Evolutionary conservation across 306 rosid genomes (phyloP), one percentile per base, ranked within the genome.

Genomic region (Chamaecrista fasciculata): DNA sequence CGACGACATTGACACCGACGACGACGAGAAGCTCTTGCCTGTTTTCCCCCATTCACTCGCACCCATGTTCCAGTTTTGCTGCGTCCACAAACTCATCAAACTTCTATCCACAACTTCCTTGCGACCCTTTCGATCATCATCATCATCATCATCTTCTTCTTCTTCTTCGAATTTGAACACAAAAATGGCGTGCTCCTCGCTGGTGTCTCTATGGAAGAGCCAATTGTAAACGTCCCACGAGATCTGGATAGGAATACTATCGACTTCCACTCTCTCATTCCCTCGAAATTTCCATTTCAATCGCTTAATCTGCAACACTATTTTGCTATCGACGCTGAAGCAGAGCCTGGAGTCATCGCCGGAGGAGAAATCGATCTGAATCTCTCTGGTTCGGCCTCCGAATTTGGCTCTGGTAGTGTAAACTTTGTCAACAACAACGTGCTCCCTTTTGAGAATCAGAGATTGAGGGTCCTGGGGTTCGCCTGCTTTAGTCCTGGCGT

Each of bases 221-320:
- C 96, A 94, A 36, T 91, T 91, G 71, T 86, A 91, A 0, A 91
- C 92, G 63, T 94, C 99, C 99, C 99, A 94, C 0, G 93, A 94
- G 74, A 94, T 83, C 49, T 89, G 96, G 18, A 94, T 74, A 12
- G 76, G 69, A 1, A 84, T 83, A 1, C 99, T 97, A 31, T 70
- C 80, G 0, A 94, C 76, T 51, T 79, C 84, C 5, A 90, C 80
- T 4, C 85, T 75, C 71, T 94, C 95, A 37, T 84, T 94, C 0
- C 98, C 98, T 28, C 97, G 70, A 29, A 94, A 94, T 33, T 94
- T 94, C 98, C 86, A 81, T 18, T 74, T 78, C 60, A 81, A 19
- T 1, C 78, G 56, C 79, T 74, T 77, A 26, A 77, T 74, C 72
- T 74, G 78, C 19, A 81, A 31, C 0, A 81, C 77, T 16, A 14